phyloP scores from a whole-genome alignment of 2,329 filamentous ascomycete species.

The Pestalotiopsis sp. region DNA sequence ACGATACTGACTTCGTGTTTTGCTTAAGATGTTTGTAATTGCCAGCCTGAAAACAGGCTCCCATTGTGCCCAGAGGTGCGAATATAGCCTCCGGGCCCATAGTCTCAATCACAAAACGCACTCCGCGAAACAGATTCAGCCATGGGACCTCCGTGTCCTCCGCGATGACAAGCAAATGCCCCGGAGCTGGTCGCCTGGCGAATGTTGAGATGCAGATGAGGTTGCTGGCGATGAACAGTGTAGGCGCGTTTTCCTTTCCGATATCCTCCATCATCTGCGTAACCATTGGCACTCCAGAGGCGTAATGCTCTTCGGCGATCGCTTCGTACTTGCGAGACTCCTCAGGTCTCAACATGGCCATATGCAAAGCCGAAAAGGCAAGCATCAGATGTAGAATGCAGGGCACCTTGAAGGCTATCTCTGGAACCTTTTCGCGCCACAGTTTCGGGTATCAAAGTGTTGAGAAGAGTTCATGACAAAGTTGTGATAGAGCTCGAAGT shows the following conservation, averaged over 20 bases:
- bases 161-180: slow-evolving; percentile 18
- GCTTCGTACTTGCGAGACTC: slow-evolving; percentile 13
- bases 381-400: slow-evolving; percentile 28
- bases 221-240: slow-evolving; percentile 25
- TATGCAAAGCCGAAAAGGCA: not conserved
- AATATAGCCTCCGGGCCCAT: slow-evolving; percentile 16
- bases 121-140: slow-evolving; percentile 20
- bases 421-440: slow-evolving; percentile 23
- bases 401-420: slow-evolving; percentile 26
- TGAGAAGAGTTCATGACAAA: slow-evolving; percentile 23
- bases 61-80: not conserved
- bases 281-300: slow-evolving; percentile 20
- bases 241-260: slow-evolving; percentile 21
- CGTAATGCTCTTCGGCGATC: slow-evolving; percentile 24
- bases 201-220: slow-evolving; percentile 25
- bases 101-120: slow-evolving; percentile 20
- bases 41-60: not conserved
- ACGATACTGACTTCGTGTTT: not conserved
- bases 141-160: slow-evolving; percentile 18
- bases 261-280: slow-evolving; percentile 23
- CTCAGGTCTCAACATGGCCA: slow-evolving; percentile 11
- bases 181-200: slow-evolving; percentile 13
- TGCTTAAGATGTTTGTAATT: not conserved
- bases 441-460: slow-evolving; percentile 20
- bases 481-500: slow-evolving; percentile 29